A percentile compares a stretch with the other conserved stretches of the same genome.
Conservation (phyloP, 495 filamentous ascomycete genomes). For the Neohortaea acidophila region DNA sequence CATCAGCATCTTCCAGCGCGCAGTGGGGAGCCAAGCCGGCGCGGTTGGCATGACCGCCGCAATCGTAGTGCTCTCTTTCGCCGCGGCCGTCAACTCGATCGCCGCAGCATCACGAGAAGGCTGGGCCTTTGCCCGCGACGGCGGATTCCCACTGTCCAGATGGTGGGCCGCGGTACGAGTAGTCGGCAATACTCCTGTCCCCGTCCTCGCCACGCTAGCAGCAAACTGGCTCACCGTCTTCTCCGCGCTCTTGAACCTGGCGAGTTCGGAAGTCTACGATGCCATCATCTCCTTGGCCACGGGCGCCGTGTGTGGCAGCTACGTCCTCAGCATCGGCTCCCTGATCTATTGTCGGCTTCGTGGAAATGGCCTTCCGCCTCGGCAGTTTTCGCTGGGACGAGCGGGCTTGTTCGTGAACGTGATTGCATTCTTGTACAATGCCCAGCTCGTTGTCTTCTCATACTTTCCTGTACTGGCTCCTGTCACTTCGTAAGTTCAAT, state of each 20-base stretch:
- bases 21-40: conserved; percentile 22
- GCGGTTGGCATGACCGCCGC: conserved; percentile 27
- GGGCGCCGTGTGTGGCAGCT: conserved; percentile 6
- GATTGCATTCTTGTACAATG: conserved; percentile 13
- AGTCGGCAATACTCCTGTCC: not conserved
- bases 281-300: conserved; percentile 30
- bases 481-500: too few relatives aligned
- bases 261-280: conserved; percentile 34
- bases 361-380: conserved; percentile 1
- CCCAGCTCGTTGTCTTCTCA: too few relatives aligned
- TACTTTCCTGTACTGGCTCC: too few relatives aligned
- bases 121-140: conserved; percentile 40
- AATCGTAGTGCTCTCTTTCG: conserved; percentile 21
- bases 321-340: conserved; percentile 13
- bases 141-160: conserved; percentile 32
- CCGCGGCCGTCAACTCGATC: conserved; percentile 23
- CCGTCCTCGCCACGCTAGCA: not conserved
- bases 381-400: conserved; percentile 1
- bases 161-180: conserved; percentile 4
- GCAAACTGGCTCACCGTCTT: conserved; percentile 18
- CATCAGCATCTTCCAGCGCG: conserved; percentile 30
- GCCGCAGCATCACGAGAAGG: conserved; percentile 30
- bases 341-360: conserved; percentile 2
- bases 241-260: conserved; percentile 34
- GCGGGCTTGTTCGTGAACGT: conserved; percentile 6